phyloP scores from a whole-genome alignment of 148 eudicot genomes.

The Amaranthus cruentus region DNA sequence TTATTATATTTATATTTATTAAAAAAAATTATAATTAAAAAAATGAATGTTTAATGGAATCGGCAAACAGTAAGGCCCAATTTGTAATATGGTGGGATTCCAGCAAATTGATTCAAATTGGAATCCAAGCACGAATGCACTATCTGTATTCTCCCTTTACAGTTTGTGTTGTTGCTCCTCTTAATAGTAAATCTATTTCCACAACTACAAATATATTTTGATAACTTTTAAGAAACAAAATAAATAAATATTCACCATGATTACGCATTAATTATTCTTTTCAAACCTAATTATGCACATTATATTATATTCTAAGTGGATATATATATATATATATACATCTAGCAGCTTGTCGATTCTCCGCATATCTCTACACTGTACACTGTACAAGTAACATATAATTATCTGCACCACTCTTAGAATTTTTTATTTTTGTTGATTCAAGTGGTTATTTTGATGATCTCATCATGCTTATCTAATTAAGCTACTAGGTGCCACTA shows the following conservation, averaged over 20 bases:
- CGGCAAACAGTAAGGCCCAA: constrained; percentile 18
- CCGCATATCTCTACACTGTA: constrained; percentile 18
- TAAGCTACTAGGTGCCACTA: too few relatives aligned
- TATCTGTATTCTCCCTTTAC: constrained; percentile 17
- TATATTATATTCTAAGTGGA: constrained; percentile 8
- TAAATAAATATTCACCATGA: neutral
- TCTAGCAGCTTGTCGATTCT: constrained; percentile 23
- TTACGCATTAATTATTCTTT: neutral
- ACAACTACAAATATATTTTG: neutral
- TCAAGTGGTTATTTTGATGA: too few relatives aligned
- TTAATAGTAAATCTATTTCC: neutral
- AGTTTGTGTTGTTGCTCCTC: constrained; percentile 21
- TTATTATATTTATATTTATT: neutral
- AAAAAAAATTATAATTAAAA: too few relatives aligned
- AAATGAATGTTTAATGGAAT: constrained; percentile 6
- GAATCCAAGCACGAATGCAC: constrained; percentile 34
- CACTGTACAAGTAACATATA: neutral
- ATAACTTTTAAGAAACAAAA: neutral
- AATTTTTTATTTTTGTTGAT: too few relatives aligned
- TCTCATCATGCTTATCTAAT: too few relatives aligned
- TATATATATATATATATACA: neutral
- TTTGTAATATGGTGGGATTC: constrained; percentile 21
- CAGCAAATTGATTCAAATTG: constrained; percentile 31
- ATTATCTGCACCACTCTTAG: too few relatives aligned
- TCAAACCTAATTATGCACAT: neutral